These are phyloP conservation scores for Phytophthora tubulina DNA, from an alignment of 352 stramenopile species.

Conservation along the genomic window DNA sequence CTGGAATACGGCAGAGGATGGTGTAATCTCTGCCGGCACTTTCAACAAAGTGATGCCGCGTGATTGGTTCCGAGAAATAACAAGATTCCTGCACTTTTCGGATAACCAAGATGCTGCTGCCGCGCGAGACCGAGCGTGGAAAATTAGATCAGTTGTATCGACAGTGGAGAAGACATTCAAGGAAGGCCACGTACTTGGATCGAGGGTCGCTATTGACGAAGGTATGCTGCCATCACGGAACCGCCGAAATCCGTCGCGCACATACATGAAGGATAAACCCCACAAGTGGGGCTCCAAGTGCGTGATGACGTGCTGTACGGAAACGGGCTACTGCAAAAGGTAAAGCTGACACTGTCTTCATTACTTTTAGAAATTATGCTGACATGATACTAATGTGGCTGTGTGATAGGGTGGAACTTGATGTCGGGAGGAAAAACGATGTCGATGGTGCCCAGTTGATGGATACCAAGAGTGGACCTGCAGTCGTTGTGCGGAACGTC, in stretches of 20 bases:
- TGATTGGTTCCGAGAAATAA: constrained; percentile 6
- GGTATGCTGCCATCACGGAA: constrained; percentile 15
- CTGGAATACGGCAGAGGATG: not conserved
- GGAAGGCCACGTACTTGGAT: constrained; percentile 3
- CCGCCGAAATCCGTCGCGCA: constrained; percentile 12
- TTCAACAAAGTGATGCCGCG: constrained; percentile 4
- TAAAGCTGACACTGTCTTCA: constrained; percentile 3
- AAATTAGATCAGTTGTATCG: constrained; percentile 12
- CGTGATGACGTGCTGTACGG: constrained; percentile 26
- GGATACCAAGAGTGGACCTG: constrained; percentile 1
- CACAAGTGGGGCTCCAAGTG: constrained; percentile 15
- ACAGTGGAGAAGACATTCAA: constrained; percentile 21
- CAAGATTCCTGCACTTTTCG: constrained; percentile 20
- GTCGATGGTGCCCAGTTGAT: not conserved
- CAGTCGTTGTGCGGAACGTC: not conserved
- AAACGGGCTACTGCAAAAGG: constrained; percentile 27
- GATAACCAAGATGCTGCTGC: constrained; percentile 3
- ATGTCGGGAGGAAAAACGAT: constrained; percentile 8
- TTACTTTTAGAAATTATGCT: not conserved
- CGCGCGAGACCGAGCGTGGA: constrained; percentile 8
- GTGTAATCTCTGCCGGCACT: constrained; percentile 2
- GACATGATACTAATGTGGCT: not conserved
- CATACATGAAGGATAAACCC: no score
- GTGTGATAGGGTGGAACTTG: constrained; percentile 1
- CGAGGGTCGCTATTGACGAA: constrained; percentile 20